A percentile compares a stretch with the other conserved stretches of the same genome.
Conservation (phyloP, 768 basidiomycete genomes). For the Amanita jacksonii region DNA sequence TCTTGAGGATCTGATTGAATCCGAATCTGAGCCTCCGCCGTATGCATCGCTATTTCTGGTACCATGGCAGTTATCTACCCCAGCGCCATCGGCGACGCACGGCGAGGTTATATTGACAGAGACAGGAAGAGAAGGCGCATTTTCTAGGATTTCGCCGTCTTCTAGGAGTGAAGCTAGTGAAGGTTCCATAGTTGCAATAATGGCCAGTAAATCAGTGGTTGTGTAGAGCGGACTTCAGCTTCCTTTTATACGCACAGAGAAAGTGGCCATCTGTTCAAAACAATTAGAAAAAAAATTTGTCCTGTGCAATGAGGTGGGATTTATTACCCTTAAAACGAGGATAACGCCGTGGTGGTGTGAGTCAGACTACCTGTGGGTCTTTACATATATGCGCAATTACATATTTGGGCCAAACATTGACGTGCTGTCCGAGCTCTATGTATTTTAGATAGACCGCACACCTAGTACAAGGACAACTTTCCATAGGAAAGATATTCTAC, state of each 20-base stretch:
- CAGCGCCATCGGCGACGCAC: neutral
- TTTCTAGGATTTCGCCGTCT: neutral
- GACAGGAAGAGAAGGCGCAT: neutral
- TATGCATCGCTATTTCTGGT: neutral
- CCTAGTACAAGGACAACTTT: neutral
- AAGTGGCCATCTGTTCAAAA: neutral
- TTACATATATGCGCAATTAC: neutral
- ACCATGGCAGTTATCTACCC: neutral
- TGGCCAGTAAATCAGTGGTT: no score
- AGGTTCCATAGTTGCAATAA: no score
- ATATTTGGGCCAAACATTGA: no score
- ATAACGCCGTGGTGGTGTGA: neutral
- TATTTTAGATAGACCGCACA: no score
- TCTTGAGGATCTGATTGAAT: conserved; percentile 2
- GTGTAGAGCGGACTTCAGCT: neutral
- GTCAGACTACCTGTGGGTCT: neutral
- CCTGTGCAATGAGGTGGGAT: neutral
- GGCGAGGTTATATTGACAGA: no score
- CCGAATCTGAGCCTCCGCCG: neutral
- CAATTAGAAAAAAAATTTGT: conserved; percentile 4
- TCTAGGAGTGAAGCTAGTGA: no score
- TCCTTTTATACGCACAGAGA: neutral
- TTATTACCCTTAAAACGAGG: neutral
- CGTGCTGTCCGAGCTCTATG: no score
- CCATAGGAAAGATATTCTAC: neutral